A percentile compares a stretch with the other conserved stretches of the same genome.
Conservation (phyloP, 352 stramenopile genomes). For the Globisporangium splendens region DNA sequence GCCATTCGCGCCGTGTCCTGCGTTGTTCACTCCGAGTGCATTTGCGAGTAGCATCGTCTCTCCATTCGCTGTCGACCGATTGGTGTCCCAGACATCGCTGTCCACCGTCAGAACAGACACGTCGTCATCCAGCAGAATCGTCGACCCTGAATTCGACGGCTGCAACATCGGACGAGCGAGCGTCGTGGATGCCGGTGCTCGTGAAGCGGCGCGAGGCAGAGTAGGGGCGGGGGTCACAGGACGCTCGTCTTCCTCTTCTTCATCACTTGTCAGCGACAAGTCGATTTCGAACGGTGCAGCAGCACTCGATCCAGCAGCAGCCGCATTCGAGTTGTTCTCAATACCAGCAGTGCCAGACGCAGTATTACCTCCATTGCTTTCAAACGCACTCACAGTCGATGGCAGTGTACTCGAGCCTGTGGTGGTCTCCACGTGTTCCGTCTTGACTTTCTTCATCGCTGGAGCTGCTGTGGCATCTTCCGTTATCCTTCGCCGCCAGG, state of each 20-base stretch:
- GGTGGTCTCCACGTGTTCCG: constrained; percentile 24
- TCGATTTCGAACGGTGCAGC: constrained; percentile 64
- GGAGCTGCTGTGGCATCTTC: constrained; percentile 40
- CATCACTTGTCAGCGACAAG: constrained; percentile 60
- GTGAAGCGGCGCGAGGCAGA: constrained; percentile 8
- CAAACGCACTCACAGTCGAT: neutral
- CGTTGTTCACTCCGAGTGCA: constrained; percentile 7
- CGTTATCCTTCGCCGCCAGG: constrained; percentile 62
- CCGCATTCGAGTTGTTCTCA: neutral
- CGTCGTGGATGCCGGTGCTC: neutral
- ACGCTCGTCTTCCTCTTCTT: constrained; percentile 44
- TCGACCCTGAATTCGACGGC: constrained; percentile 8
- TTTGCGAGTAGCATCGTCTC: constrained; percentile 22
- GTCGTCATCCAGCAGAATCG: constrained; percentile 55
- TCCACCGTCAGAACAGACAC: constrained; percentile 63
- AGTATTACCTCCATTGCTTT: neutral
- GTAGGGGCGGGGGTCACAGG: neutral
- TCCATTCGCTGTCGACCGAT: constrained; percentile 16
- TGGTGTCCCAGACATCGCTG: constrained; percentile 62
- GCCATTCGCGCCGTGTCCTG: constrained; percentile 1
- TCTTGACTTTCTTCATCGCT: constrained; percentile 57
- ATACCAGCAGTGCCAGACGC: constrained; percentile 10
- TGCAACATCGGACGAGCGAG: constrained; percentile 3
- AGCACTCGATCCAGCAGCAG: constrained; percentile 23
- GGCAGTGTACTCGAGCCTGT: neutral